These are phyloP conservation scores for Cercophora sp. DNA, from an alignment of 495 filamentous ascomycete species.

Conservation along the genomic window DNA sequence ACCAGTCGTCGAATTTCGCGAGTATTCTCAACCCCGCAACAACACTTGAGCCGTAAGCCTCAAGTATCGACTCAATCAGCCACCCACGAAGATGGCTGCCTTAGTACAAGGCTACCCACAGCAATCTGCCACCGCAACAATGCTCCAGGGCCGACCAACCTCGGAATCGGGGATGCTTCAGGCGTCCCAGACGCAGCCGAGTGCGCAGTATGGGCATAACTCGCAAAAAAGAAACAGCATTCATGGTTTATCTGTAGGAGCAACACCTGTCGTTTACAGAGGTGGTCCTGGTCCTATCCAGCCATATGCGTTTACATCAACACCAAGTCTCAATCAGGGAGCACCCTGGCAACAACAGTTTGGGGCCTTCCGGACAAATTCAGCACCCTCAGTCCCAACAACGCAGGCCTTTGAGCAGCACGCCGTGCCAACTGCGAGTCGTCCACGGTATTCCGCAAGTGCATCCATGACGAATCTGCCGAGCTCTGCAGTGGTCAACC, in stretches of 20 bases:
- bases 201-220: conserved; percentile 51
- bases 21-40: conserved; percentile 3
- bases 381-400: conserved; percentile 58
- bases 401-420: conserved; percentile 45
- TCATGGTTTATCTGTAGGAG: conserved; percentile 48
- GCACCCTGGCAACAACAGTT: conserved; percentile 64
- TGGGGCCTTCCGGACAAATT: conserved; percentile 63
- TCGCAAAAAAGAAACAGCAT: conserved; percentile 61
- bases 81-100: conserved; percentile 66
- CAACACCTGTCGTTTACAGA: conserved; percentile 61
- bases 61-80: not conserved
- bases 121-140: conserved; percentile 72
- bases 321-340: conserved; percentile 60
- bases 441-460: conserved; percentile 56
- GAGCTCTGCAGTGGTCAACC: conserved; percentile 22
- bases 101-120: conserved; percentile 86
- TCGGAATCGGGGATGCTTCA: conserved; percentile 67
- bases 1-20: conserved; percentile 13
- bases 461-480: conserved; percentile 49
- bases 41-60: not conserved
- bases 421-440: conserved; percentile 38
- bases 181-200: conserved; percentile 47
- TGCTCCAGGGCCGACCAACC: conserved; percentile 74
- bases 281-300: conserved; percentile 67
- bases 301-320: conserved; percentile 80